A percentile compares a stretch with the other conserved stretches of the same genome.
phyloP scores from a whole-genome alignment of 1,284 basidiomycete genomes.

The Ustilago shanxiensis region DNA sequence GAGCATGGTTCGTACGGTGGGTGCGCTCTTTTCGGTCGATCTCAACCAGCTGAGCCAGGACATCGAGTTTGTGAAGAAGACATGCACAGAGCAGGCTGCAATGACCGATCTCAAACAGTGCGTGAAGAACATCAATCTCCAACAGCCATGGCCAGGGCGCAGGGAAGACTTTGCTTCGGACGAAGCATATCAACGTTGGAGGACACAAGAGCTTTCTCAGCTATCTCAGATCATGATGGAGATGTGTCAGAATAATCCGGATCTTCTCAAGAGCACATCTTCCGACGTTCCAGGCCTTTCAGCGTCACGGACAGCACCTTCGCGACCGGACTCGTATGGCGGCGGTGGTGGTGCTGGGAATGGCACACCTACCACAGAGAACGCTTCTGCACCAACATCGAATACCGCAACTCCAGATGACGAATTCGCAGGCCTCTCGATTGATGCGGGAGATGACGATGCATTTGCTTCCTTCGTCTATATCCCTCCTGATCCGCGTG shows the following conservation, averaged over 20 bases:
- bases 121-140: conserved; percentile 89
- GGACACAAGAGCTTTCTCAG: conserved; percentile 83
- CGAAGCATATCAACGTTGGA: conserved; percentile 86
- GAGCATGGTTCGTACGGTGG: conserved; percentile 74
- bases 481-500: conserved; percentile 88
- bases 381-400: conserved; percentile 4
- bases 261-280: conserved; percentile 80
- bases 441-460: conserved; percentile 53
- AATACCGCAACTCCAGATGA: conserved; percentile 28
- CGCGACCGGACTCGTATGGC: conserved; percentile 30
- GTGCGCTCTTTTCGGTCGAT: conserved; percentile 80
- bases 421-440: conserved; percentile 31
- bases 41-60: conserved; percentile 80
- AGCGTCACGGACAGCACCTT: conserved; percentile 9
- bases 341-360: conserved; percentile 9
- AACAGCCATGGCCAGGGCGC: conserved; percentile 84
- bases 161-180: conserved; percentile 86
- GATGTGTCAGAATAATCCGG: conserved; percentile 88
- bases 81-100: conserved; percentile 77
- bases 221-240: conserved; percentile 88
- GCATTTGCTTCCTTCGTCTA: conserved; percentile 76
- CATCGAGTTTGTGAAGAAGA: conserved; percentile 77
- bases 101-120: conserved; percentile 77
- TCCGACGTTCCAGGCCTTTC: conserved; percentile 38
- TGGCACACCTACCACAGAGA: conserved; percentile 22